A percentile compares a stretch with the other conserved stretches of the same genome.
Conservation (phyloP, 2,329 filamentous ascomycete species). For the Chalaropsis ovoidea region DNA sequence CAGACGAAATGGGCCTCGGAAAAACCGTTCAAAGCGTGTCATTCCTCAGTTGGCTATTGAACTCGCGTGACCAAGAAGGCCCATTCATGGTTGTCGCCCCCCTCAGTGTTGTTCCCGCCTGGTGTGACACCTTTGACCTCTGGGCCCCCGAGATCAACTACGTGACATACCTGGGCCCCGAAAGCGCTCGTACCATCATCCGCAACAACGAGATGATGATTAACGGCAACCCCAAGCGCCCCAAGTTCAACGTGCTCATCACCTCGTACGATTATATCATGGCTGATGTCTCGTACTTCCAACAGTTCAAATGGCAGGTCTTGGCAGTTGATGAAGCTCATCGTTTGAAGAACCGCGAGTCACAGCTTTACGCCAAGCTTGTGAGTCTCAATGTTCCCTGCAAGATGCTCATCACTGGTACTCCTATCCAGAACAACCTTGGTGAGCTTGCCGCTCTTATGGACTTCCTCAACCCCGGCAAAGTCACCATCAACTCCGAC, state of each 20-base stretch:
- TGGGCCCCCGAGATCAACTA: conserved; percentile 97
- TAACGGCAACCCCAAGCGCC: conserved; percentile 75
- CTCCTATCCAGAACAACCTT: conserved; percentile 93
- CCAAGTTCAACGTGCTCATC: conserved; percentile 94
- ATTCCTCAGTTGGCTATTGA: conserved; percentile 93
- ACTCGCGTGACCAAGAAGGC: conserved; percentile 79
- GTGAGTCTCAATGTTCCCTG: conserved; percentile 79
- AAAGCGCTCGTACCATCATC: conserved; percentile 75
- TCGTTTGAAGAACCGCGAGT: conserved; percentile 90
- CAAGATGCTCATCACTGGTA: conserved; percentile 88
- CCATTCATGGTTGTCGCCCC: conserved; percentile 97
- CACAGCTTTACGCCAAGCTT: conserved; percentile 79
- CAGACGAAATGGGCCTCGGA: conserved; percentile 96
- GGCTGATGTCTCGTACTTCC: conserved; percentile 71
- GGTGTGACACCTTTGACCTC: conserved; percentile 94
- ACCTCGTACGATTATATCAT: conserved; percentile 97
- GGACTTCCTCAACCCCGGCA: conserved; percentile 94
- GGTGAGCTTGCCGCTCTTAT: conserved; percentile 85
- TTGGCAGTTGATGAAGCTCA: conserved; percentile 95
- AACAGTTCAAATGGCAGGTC: conserved; percentile 93
- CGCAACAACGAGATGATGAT: conserved; percentile 81
- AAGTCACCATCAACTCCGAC: conserved; percentile 81
- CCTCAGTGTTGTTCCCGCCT: conserved; percentile 91
- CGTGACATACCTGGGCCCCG: conserved; percentile 88
- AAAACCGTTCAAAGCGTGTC: conserved; percentile 97